A percentile compares a stretch with the other conserved stretches of the same genome.
phyloP scores from a whole-genome alignment of 1,139 yeast genomes.

The Candida sanyaensis region DNA sequence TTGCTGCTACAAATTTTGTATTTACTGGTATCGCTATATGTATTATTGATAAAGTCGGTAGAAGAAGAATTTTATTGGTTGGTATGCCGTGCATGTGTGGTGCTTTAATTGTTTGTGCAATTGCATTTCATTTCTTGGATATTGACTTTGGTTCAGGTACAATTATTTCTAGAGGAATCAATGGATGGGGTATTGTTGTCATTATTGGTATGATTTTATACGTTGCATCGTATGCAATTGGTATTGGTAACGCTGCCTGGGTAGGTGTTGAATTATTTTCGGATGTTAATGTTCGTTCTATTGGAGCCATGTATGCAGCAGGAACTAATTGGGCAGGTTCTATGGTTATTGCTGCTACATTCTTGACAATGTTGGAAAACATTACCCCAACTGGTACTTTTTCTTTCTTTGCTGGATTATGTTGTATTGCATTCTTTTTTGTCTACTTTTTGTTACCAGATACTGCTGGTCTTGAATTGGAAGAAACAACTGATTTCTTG shows the following conservation, averaged over 20 bases:
- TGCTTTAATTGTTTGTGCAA: conserved; percentile 76
- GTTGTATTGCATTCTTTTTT: conserved; percentile 68
- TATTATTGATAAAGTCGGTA: conserved; percentile 82
- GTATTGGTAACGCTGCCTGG: conserved; percentile 98
- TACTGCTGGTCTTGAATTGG: conserved; percentile 84
- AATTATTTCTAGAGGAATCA: conserved; percentile 50
- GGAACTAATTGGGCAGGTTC: conserved; percentile 97
- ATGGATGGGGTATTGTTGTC: conserved; percentile 86
- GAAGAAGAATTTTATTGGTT: conserved; percentile 72
- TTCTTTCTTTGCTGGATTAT: conserved; percentile 82
- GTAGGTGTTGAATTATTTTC: conserved; percentile 95
- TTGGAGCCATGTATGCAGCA: conserved; percentile 91
- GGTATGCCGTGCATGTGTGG: conserved; percentile 81
- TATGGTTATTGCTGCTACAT: conserved; percentile 84
- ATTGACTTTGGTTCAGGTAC: conserved; percentile 53
- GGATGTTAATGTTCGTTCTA: conserved; percentile 82
- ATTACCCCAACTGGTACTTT: conserved; percentile 96
- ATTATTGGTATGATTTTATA: conserved; percentile 82
- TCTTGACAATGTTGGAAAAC: conserved; percentile 88
- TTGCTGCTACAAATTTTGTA: conserved; percentile 90
- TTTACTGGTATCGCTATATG: conserved; percentile 82
- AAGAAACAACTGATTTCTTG: conserved; percentile 82
- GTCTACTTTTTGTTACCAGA: conserved; percentile 89
- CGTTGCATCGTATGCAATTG: conserved; percentile 89
- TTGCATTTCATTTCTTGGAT: conserved; percentile 84